Percentiles rank a stretch among this genome's conserved stretches.
These are phyloP conservation scores for Lecanicillium sp. DNA, from an alignment of 2,329 filamentous ascomycete species.

Conservation along the genomic window DNA sequence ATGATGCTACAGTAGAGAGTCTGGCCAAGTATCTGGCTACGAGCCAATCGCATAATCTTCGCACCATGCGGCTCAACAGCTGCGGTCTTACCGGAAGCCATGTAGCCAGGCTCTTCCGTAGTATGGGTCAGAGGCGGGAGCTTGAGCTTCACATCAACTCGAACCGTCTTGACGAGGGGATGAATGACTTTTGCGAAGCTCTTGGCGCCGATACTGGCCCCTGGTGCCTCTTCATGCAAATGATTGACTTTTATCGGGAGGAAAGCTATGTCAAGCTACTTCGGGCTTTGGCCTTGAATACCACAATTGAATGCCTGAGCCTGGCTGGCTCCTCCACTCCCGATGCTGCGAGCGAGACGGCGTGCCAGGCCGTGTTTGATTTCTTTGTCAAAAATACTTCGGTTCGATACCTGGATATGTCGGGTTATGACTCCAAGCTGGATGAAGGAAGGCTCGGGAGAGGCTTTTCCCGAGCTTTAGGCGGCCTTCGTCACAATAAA, in stretches of 20 bases:
- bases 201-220: conserved; percentile 40
- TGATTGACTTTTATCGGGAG: conserved; percentile 48
- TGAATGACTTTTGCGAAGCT: conserved; percentile 40
- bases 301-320: conserved; percentile 42
- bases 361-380: conserved; percentile 37
- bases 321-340: conserved; percentile 46
- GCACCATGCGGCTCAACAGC: conserved; percentile 38
- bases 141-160: conserved; percentile 41
- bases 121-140: conserved; percentile 38
- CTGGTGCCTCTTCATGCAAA: conserved; percentile 42
- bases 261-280: conserved; percentile 42
- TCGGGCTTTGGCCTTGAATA: conserved; percentile 39
- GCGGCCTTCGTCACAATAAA: conserved; percentile 35
- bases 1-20: conserved; percentile 37
- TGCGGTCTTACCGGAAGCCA: conserved; percentile 43
- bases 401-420: conserved; percentile 46
- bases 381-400: conserved; percentile 44
- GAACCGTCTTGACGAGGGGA: conserved; percentile 44
- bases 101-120: conserved; percentile 40
- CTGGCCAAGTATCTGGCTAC: conserved; percentile 37
- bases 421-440: conserved; percentile 47
- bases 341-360: conserved; percentile 34
- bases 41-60: conserved; percentile 30
- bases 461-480: conserved; percentile 42
- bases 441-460: conserved; percentile 48